These are phyloP conservation scores for Leucocoprinus leucothites DNA, from an alignment of 768 basidiomycete genomes.

Conservation along the genomic window DNA sequence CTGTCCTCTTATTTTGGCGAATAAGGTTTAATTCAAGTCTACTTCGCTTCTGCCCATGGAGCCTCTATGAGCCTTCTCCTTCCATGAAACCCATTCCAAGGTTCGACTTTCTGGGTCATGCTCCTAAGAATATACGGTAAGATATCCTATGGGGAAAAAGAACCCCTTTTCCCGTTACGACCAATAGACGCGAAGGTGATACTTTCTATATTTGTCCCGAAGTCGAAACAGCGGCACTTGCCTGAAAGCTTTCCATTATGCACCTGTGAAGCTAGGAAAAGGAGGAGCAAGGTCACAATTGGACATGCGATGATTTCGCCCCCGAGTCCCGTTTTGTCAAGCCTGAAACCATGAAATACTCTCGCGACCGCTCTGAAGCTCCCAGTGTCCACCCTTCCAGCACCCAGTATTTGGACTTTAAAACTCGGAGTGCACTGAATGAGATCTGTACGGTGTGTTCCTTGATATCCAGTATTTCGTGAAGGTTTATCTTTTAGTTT, in stretches of 20 bases:
- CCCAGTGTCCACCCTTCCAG: too few relatives aligned
- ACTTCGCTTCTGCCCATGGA: neutral
- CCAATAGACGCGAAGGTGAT: neutral
- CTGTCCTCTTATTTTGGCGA: neutral
- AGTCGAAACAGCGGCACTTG: neutral
- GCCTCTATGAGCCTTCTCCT: neutral
- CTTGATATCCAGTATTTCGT: too few relatives aligned
- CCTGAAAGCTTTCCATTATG: neutral
- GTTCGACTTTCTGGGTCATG: neutral
- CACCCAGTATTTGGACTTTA: too few relatives aligned
- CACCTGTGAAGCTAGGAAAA: neutral
- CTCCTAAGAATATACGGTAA: neutral
- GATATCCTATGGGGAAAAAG: neutral
- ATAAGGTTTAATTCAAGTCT: too few relatives aligned
- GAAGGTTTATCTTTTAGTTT: too few relatives aligned
- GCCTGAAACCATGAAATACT: too few relatives aligned
- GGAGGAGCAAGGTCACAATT: neutral
- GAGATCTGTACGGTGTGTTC: too few relatives aligned
- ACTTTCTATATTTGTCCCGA: neutral
- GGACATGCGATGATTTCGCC: neutral
- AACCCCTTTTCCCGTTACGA: neutral
- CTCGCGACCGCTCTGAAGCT: too few relatives aligned
- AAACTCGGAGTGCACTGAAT: too few relatives aligned
- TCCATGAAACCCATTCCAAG: conserved; percentile 2
- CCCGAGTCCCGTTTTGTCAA: too few relatives aligned